phyloP scores from a whole-genome alignment of 108 stramenopile species.

The Nitzschia palea region DNA sequence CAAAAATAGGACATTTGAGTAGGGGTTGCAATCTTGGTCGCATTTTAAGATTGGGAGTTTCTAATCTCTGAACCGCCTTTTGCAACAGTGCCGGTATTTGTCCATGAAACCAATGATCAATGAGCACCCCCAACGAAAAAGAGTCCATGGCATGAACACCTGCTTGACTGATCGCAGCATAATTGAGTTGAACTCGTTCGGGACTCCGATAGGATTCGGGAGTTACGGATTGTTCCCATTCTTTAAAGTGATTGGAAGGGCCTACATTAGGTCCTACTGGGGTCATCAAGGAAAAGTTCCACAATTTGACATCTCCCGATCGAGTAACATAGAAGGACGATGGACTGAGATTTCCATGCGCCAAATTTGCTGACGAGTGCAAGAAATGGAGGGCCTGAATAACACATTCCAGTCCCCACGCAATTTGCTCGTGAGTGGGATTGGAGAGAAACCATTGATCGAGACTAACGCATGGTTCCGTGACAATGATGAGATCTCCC shows the following conservation, averaged over 20 bases:
- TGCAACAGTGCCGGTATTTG: conserved; percentile 64
- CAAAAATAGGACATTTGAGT: conserved; percentile 82
- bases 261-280: conserved; percentile 57
- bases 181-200: conserved; percentile 63
- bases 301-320: conserved; percentile 85
- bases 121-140: conserved; percentile 69
- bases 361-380: conserved; percentile 74
- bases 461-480: conserved; percentile 69
- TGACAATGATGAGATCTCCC: conserved; percentile 80
- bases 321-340: conserved; percentile 75
- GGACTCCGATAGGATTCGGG: conserved; percentile 76
- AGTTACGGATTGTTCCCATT: conserved; percentile 56
- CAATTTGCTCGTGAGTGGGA: conserved; percentile 54
- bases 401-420: conserved; percentile 81
- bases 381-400: conserved; percentile 73
- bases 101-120: conserved; percentile 67
- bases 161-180: conserved; percentile 56
- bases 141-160: conserved; percentile 80
- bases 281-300: conserved; percentile 71
- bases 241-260: conserved; percentile 64
- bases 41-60: conserved; percentile 67
- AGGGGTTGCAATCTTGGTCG: conserved; percentile 72
- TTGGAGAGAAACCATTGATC: conserved; percentile 54
- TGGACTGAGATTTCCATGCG: conserved; percentile 74
- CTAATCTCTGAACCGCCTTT: conserved; percentile 72